A percentile compares a stretch with the other conserved stretches of the same genome.
Evolutionary conservation across 1,284 basidiomycete species (phyloP).

Genomic region (Tetrapyrgos nigripes): DNA sequence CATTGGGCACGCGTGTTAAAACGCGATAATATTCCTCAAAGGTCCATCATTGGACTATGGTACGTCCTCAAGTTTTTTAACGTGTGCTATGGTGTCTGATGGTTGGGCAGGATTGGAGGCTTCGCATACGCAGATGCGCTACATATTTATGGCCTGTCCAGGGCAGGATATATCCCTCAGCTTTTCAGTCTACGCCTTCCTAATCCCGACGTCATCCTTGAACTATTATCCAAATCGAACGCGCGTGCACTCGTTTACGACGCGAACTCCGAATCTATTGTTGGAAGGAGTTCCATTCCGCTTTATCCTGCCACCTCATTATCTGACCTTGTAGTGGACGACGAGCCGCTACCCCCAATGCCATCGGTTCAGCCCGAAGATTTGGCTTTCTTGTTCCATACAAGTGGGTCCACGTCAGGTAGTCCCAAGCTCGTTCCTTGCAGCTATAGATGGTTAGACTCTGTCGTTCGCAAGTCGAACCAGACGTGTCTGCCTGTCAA

Average conservation of each 20-base stretch:
- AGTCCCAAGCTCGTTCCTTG: constrained; percentile 76
- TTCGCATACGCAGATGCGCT: constrained; percentile 71
- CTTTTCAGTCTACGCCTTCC: constrained; percentile 75
- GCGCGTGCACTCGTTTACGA: constrained; percentile 70
- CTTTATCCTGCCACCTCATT: constrained; percentile 48
- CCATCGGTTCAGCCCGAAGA: constrained; percentile 45
- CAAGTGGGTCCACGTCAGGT: constrained; percentile 78
- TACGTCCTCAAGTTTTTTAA: constrained; percentile 37
- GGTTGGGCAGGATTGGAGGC: constrained; percentile 61
- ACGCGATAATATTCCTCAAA: constrained; percentile 47
- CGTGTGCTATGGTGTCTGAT: too few relatives aligned
- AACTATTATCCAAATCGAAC: constrained; percentile 62
- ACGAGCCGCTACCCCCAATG: constrained; percentile 52
- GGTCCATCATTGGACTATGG: constrained; percentile 74
- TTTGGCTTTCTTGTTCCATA: constrained; percentile 73
- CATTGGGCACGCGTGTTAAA: constrained; percentile 59
- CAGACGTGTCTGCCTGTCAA: constrained; percentile 56
- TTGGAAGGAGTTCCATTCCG: constrained; percentile 50
- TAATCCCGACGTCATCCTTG: constrained; percentile 69
- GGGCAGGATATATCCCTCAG: constrained; percentile 76
- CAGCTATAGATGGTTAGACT: constrained; percentile 64
- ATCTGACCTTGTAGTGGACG: constrained; percentile 38
- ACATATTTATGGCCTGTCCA: constrained; percentile 72
- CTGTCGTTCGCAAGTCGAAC: constrained; percentile 60
- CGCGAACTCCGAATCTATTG: constrained; percentile 43